A percentile compares a stretch with the other conserved stretches of the same genome.
These are phyloP conservation scores for Viola odorata DNA, from an alignment of 345 rosid genomes.

Conservation along the genomic window DNA sequence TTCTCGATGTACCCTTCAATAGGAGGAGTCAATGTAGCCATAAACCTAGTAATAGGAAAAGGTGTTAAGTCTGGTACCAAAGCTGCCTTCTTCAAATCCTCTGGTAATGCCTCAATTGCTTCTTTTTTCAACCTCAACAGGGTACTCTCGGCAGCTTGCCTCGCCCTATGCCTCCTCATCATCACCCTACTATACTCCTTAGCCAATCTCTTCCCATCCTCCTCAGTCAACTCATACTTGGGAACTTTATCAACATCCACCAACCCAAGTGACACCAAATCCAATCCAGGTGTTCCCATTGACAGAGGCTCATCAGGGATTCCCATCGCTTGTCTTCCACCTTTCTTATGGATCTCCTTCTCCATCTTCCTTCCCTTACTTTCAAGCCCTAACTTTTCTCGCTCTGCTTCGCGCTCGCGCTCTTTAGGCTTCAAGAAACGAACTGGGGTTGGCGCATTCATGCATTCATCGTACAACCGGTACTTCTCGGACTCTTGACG, in stretches of 20 bases:
- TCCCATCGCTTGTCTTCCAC: constrained; percentile 42
- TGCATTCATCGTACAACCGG: constrained; percentile 53
- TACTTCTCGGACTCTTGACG: constrained; percentile 31
- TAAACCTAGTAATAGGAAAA: constrained; percentile 61
- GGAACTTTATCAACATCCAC: constrained; percentile 74
- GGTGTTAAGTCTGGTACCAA: constrained; percentile 75
- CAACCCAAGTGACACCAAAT: constrained; percentile 61
- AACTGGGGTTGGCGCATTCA: constrained; percentile 73
- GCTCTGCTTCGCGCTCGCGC: constrained; percentile 56
- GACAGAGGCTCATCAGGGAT: constrained; percentile 54
- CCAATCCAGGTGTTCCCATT: constrained; percentile 72
- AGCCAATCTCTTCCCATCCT: constrained; percentile 74
- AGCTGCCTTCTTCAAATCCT: constrained; percentile 53
- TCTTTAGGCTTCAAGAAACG: constrained; percentile 59
- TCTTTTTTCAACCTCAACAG: constrained; percentile 54
- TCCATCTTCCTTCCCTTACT: constrained; percentile 63
- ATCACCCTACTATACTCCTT: constrained; percentile 80
- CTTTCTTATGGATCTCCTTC: constrained; percentile 59
- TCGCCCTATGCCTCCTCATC: constrained; percentile 72
- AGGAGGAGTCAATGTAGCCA: constrained; percentile 93
- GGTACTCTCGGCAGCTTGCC: constrained; percentile 61
- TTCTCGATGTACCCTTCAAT: constrained; percentile 88
- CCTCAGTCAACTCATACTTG: constrained; percentile 74
- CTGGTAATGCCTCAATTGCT: constrained; percentile 81
- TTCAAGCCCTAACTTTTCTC: constrained; percentile 67